Percentiles rank a stretch among this genome's conserved stretches.
Evolutionary conservation across 192 early-diverging fungal species (phyloP).

Genomic region (Podila horticola): DNA sequence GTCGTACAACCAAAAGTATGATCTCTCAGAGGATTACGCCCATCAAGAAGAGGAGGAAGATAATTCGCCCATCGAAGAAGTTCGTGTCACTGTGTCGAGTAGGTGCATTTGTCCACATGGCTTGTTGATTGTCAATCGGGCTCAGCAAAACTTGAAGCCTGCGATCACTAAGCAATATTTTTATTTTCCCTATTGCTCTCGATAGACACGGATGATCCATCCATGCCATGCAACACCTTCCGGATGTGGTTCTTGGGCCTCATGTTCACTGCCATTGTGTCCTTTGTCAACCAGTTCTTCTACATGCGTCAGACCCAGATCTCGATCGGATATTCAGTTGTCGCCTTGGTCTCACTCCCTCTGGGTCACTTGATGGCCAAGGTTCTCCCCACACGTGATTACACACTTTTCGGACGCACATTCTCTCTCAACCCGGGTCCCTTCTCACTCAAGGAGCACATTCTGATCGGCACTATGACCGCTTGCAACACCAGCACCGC

Average conservation of each 20-base stretch:
- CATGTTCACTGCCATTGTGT: conserved; percentile 44
- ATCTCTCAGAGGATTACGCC: conserved; percentile 12
- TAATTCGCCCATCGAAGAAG: conserved; percentile 55
- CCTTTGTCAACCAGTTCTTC: conserved; percentile 65
- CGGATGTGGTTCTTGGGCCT: conserved; percentile 60
- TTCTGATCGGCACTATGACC: conserved; percentile 62
- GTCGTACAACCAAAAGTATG: no score
- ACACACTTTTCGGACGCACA: conserved; percentile 50
- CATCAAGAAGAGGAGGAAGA: conserved; percentile 20
- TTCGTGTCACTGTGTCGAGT: conserved; percentile 53
- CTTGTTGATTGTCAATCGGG: background rate
- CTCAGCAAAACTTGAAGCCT: background rate
- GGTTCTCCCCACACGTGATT: conserved; percentile 49
- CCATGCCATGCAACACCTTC: conserved; percentile 59
- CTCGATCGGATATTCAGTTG: conserved; percentile 48
- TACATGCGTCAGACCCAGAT: conserved; percentile 58
- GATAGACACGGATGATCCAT: conserved; percentile 61
- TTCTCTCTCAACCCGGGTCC: conserved; percentile 63
- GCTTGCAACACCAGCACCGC: conserved; percentile 52
- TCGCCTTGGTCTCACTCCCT: conserved; percentile 60
- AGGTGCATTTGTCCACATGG: background rate
- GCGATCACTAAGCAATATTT: background rate
- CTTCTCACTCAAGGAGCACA: conserved; percentile 70
- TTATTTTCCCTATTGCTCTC: background rate
- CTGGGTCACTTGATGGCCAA: conserved; percentile 55